Percentiles rank a stretch among this genome's conserved stretches.
phyloP scores from a whole-genome alignment of 768 basidiomycete species.

The Tricholoma sp. region DNA sequence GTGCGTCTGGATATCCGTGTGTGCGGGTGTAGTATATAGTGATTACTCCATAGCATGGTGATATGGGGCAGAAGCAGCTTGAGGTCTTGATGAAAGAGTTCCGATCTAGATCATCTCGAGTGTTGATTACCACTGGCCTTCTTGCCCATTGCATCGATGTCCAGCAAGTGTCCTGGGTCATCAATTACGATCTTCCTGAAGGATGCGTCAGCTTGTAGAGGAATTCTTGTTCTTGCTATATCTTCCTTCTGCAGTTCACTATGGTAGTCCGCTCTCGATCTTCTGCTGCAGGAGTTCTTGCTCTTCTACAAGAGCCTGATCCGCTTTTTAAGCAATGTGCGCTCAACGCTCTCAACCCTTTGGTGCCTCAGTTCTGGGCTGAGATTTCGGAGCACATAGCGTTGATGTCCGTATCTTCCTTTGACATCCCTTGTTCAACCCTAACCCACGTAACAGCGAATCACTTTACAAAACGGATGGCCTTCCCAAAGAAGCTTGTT shows the following conservation, averaged over 20 bases:
- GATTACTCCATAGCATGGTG: no score
- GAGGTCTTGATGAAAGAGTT: no score
- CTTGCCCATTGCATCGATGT: no score
- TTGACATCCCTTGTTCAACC: constrained; percentile 3
- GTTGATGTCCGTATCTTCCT: constrained; percentile 60
- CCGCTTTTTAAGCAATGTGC: constrained; percentile 88
- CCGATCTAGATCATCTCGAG: no score
- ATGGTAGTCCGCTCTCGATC: constrained; percentile 76
- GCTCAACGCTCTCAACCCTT: constrained; percentile 70
- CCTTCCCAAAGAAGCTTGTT: constrained; percentile 66
- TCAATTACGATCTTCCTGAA: no score
- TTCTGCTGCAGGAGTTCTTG: constrained; percentile 86
- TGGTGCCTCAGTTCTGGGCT: constrained; percentile 96
- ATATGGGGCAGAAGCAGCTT: no score
- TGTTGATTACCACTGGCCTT: no score
- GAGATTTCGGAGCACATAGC: constrained; percentile 96
- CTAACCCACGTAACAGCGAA: constrained; percentile 53
- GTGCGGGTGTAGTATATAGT: no score
- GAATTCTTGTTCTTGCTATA: constrained; percentile 5
- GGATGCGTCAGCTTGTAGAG: constrained; percentile 40
- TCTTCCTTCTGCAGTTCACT: constrained; percentile 20
- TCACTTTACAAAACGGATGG: constrained; percentile 81
- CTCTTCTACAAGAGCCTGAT: constrained; percentile 86
- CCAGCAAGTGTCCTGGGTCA: no score
- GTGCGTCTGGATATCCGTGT: no score